phyloP scores from a whole-genome alignment of 306 rosid genomes.

The Quercus mongolica region DNA sequence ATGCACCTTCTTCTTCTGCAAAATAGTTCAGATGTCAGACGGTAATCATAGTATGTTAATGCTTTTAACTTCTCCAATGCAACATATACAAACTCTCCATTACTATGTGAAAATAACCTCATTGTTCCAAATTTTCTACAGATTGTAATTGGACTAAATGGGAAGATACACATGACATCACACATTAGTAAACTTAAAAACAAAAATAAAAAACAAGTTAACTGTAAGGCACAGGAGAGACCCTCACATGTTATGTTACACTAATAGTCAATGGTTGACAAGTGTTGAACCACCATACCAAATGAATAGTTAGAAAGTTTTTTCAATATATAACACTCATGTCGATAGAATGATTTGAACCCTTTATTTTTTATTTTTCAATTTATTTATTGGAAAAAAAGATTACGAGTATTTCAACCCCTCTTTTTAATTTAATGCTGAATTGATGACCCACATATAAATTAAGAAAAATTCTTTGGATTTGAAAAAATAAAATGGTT shows the following conservation, averaged over 20 bases:
- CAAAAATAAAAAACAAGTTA: background rate
- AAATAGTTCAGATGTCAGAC: slow-evolving; percentile 16
- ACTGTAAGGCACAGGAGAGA: background rate
- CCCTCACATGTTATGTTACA: background rate
- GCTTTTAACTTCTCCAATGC: background rate
- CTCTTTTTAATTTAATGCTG: no score
- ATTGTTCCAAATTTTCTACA: background rate
- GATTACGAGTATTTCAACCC: no score
- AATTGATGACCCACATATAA: no score
- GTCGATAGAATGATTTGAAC: no score
- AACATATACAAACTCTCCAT: background rate
- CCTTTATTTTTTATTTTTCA: no score
- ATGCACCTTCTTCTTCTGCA: slow-evolving; percentile 71
- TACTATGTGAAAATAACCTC: background rate
- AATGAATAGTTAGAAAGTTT: no score
- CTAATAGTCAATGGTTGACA: no score
- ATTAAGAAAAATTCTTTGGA: no score
- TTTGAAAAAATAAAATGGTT: no score
- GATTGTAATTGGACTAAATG: background rate
- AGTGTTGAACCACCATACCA: no score
- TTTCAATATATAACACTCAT: no score
- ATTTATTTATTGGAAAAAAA: no score
- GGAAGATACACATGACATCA: background rate
- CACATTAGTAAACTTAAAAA: background rate
- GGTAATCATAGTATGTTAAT: background rate